Percentiles rank a stretch among this genome's conserved stretches.
phyloP scores from a whole-genome alignment of 352 stramenopile species.

The Globisporangium radiosum region DNA sequence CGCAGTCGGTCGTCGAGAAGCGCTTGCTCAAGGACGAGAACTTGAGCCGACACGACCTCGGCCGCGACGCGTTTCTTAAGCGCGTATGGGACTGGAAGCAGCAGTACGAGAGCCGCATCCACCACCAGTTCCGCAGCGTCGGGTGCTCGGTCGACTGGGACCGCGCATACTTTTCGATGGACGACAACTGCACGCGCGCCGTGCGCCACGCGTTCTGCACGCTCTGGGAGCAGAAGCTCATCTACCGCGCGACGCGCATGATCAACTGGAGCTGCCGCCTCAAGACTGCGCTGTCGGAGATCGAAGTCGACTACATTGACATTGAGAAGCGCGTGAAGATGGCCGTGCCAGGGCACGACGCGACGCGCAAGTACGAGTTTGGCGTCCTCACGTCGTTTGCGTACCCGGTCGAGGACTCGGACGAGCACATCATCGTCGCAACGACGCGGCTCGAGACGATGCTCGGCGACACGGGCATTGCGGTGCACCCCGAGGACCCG shows the following conservation, averaged over 20 bases:
- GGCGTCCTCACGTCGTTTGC: slow-evolving; percentile 96
- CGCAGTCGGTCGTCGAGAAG: slow-evolving; percentile 92
- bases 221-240: slow-evolving; percentile 89
- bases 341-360: slow-evolving; percentile 94
- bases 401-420: slow-evolving; percentile 92
- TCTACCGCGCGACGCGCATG: slow-evolving; percentile 97
- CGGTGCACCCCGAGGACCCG: slow-evolving; percentile 97
- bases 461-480: slow-evolving; percentile 97
- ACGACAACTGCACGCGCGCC: slow-evolving; percentile 95
- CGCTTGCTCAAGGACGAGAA: slow-evolving; percentile 78
- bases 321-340: slow-evolving; percentile 95
- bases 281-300: slow-evolving; percentile 94
- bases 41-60: slow-evolving; percentile 84
- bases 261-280: slow-evolving; percentile 99
- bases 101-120: slow-evolving; percentile 81
- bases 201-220: slow-evolving; percentile 97
- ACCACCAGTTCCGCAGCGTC: slow-evolving; percentile 87
- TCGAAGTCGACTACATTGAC: slow-evolving; percentile 99
- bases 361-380: slow-evolving; percentile 98
- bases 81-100: slow-evolving; percentile 97
- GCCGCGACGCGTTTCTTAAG: slow-evolving; percentile 91
- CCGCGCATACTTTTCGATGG: slow-evolving; percentile 98
- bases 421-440: slow-evolving; percentile 75
- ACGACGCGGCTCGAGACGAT: slow-evolving; percentile 99
- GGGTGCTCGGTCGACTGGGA: slow-evolving; percentile 97